These are phyloP conservation scores for Chrysosporium keratinophilum DNA, from an alignment of 2,329 filamentous ascomycete species.

Conservation along the genomic window DNA sequence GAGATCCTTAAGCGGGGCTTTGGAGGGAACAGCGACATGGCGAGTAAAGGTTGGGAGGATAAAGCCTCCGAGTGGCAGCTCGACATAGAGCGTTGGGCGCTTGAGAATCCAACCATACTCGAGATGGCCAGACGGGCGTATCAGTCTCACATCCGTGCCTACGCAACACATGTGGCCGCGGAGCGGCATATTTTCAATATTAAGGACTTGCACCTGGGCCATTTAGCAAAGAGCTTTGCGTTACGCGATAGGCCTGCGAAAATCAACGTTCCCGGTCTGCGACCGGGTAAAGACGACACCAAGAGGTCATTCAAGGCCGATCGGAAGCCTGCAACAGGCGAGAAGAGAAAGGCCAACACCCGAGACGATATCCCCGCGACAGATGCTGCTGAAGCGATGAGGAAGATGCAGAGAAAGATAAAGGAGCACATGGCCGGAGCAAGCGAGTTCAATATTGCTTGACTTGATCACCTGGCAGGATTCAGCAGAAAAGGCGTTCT, in stretches of 20 bases:
- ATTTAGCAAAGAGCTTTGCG: constrained; percentile 87
- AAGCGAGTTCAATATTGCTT: constrained; percentile 51
- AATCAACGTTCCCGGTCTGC: constrained; percentile 49
- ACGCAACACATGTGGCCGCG: constrained; percentile 80
- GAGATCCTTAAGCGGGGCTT: constrained; percentile 60
- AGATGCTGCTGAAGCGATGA: constrained; percentile 39
- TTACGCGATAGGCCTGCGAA: constrained; percentile 78
- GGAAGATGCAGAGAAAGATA: constrained; percentile 46
- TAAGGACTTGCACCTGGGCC: constrained; percentile 78
- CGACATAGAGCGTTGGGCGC: constrained; percentile 54
- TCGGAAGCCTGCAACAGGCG: constrained; percentile 27
- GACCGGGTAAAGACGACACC: constrained; percentile 39
- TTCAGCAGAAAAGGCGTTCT: background rate
- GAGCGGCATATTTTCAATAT: constrained; percentile 87
- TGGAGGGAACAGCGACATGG: constrained; percentile 32
- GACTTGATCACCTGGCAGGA: constrained; percentile 8
- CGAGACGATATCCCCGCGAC: constrained; percentile 22
- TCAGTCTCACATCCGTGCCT: constrained; percentile 85
- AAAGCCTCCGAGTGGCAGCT: constrained; percentile 58
- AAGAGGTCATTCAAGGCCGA: constrained; percentile 40
- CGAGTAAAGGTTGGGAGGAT: constrained; percentile 51
- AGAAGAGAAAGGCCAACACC: constrained; percentile 26
- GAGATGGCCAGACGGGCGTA: constrained; percentile 77
- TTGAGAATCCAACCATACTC: constrained; percentile 56
- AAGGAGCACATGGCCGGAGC: constrained; percentile 43